Evolutionary conservation across 106 monocot genomes (phyloP), one percentile per base, ranked within the genome.

Genomic region (Dioscorea alata): DNA sequence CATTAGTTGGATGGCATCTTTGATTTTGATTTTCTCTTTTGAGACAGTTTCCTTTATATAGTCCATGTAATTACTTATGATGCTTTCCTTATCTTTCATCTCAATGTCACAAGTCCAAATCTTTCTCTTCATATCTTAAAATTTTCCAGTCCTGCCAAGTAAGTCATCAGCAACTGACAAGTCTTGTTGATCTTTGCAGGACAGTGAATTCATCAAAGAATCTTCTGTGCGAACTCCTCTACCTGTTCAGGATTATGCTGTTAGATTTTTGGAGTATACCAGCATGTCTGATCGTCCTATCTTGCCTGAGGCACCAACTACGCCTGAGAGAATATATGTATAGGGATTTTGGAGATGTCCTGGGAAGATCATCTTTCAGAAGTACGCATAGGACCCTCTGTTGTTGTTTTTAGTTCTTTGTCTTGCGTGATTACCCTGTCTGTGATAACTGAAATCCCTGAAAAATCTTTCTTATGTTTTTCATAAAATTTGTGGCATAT

Each of bases 261-360:
- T 83, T 61, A 80, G 84, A 65, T 78, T 90, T 13, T 77, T 94
- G 65, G 56, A 75, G 34, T 79, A 74, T 63, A 75, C 81, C 35
- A 62, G 18, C 23, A 63, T 17, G 16, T 71, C 73, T 16, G 24
- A 60, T 57, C 53, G 69, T 69, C 59, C 72, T 65, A 19, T 76
- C 31, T 57, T 75, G 48, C 79, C 81, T 75, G 90, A 90, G 73
- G 87, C 90, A 65, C 90, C 94, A 51, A 57, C 62, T 48, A 94
- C 94, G 73, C 90, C 90, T 76, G 90, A 94, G 51, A 81, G 90
- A 35, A 62, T 72, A 58, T 67, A 65, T 68, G 87, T 83, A 48
- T 65, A 65, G 90, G 83, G 48, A 81, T 73, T 74, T 59, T 74
- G 31, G 69, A 78, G 81, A 77, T 79, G 17, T 73, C 82, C 24